Evolutionary conservation across 306 rosid species (phyloP), one percentile per base, ranked within the genome.

Genomic region (Dryas alaskensis): DNA sequence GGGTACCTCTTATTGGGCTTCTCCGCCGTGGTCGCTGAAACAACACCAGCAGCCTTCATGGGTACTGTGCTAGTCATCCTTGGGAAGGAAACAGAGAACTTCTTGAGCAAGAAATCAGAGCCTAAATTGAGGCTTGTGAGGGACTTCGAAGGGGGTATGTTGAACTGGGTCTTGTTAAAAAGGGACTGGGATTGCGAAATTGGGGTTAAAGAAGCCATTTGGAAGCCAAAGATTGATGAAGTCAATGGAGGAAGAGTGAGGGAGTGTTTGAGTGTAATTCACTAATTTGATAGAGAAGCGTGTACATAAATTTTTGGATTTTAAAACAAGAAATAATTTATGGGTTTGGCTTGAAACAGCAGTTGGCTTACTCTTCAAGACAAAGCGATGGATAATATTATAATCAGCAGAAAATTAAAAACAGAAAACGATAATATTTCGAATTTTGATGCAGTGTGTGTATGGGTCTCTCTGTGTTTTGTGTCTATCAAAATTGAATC

Each of bases 1-100:
- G 98, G 98, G 80, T 93, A 88, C 17, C 92, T 76, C 86, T 88
- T 92, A 77, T 84, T 81, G 42, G 84, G 77, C 82, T 75, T 90
- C 90, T 92, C 97, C 3, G 95, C 90, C 73, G 91, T 85, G 17
- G 97, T 73, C 7, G 96, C 95, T 2, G 87, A 78, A 58, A 92
- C 89, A 7, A 81, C 61, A 19, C 76, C 84, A 10, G 71, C 49
- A 10, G 69, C 39, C 82, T 81, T 84, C 84, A 17, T 74, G 27
- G 93, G 85, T 39, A 76, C 61, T 14, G 16, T 19, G 6, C 40
- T 2, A 12, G 2, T 70, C 65, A 71, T 71, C 75, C 39, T 71
- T 11, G 44, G 83, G 19, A 76, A 65, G 3, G 49, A 70, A 7
- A 77, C 31, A 3, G 67, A 55, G 22, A 60, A 68, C 27, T 25